Conservation (phyloP, 208 protist species). For the Ichthyophonus hoferi region DNA sequence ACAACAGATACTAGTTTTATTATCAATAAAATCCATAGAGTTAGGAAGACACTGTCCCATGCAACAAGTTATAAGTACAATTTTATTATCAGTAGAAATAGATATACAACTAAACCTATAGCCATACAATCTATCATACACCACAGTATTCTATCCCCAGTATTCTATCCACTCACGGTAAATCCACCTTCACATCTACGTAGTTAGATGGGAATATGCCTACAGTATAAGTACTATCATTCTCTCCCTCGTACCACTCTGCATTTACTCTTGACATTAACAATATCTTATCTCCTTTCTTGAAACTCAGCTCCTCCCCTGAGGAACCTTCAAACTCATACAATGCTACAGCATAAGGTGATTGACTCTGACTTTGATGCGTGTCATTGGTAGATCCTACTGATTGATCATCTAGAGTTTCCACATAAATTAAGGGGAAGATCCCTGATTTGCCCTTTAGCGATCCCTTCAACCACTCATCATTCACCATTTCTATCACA, state of each 20-base stretch:
- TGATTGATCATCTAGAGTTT: not conserved
- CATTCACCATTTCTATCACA: not conserved
- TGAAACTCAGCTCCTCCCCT: slow-evolving; percentile 5
- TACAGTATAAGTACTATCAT: not conserved
- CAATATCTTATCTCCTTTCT: slow-evolving; percentile 2
- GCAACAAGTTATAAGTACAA: too few species aligned
- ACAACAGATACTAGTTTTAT: too few species aligned
- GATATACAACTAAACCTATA: too few species aligned
- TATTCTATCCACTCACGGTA: not conserved
- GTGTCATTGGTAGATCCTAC: not conserved
- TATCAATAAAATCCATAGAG: too few species aligned
- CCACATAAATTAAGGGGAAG: slow-evolving; percentile 18
- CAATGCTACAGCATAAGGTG: not conserved
- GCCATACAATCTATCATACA: too few species aligned
- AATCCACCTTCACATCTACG: slow-evolving; percentile 10
- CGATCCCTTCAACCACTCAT: slow-evolving; percentile 15
- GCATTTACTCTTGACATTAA: not conserved
- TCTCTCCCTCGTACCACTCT: slow-evolving; percentile 24
- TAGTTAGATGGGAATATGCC: slow-evolving; percentile 27
- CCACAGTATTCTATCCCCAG: too few species aligned
- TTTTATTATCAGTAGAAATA: too few species aligned
- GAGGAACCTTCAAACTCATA: slow-evolving; percentile 5
- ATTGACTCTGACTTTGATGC: not conserved
- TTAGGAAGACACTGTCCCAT: too few species aligned
- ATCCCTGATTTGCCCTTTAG: not conserved